These are phyloP conservation scores for Tolypocladium pustulatum DNA, from an alignment of 2,329 filamentous ascomycete genomes.

Conservation along the genomic window DNA sequence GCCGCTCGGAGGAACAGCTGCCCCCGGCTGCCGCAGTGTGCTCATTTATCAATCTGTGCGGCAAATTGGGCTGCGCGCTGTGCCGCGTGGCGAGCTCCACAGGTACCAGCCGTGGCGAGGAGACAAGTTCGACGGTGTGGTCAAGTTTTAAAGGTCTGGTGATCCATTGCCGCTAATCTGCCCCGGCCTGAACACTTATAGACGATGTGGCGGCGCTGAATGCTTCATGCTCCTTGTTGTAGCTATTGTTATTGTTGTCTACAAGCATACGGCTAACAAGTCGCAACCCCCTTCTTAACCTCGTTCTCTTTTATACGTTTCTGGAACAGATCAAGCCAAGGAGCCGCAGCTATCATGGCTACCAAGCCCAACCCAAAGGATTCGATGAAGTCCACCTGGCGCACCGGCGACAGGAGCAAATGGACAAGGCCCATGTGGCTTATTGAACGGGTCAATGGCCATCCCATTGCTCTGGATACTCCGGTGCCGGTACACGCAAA, in stretches of 20 bases:
- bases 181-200: not conserved
- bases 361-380: constrained; percentile 13
- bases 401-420: constrained; percentile 10
- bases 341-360: not conserved
- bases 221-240: not conserved
- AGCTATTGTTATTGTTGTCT: not conserved
- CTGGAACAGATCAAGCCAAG: not conserved
- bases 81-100: not conserved
- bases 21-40: not conserved
- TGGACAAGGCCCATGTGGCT: constrained; percentile 23
- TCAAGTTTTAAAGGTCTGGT: not conserved
- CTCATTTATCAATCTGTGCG: not conserved
- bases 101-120: not conserved
- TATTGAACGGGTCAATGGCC: constrained; percentile 17
- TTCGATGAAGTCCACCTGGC: constrained; percentile 31
- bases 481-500: constrained; percentile 27
- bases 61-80: not conserved
- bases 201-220: not conserved
- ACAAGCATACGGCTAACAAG: not conserved
- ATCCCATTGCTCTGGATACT: constrained; percentile 16
- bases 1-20: not conserved
- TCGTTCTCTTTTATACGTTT: not conserved
- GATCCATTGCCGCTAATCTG: not conserved
- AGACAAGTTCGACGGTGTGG: not conserved
- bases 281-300: not conserved